These are phyloP conservation scores for Neckera pumila DNA, from an alignment of 225 moss, liverwort and hornwort species.

Conservation along the genomic window DNA sequence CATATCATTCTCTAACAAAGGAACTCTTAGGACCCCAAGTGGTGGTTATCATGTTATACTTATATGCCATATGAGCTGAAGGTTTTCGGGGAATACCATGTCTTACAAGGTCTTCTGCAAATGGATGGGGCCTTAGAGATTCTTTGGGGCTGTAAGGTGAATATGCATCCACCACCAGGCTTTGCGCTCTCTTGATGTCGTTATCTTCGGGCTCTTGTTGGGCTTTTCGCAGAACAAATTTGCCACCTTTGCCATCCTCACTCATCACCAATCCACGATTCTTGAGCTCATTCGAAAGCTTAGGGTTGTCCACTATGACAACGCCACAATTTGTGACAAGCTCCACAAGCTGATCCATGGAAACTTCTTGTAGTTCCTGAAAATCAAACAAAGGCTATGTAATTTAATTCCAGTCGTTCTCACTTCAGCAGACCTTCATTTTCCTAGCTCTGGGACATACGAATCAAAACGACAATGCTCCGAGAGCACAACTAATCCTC, in stretches of 20 bases:
- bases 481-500: background rate
- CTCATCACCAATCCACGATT: background rate
- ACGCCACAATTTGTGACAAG: slow-evolving; percentile 19
- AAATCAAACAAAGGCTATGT: background rate
- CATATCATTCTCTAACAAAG: no score
- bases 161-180: slow-evolving; percentile 34
- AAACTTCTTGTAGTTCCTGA: slow-evolving; percentile 4
- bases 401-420: background rate
- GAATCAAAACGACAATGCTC: background rate
- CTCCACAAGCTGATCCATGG: slow-evolving; percentile 19
- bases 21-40: no score
- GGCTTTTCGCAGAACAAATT: slow-evolving; percentile 14
- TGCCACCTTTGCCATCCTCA: background rate
- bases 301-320: background rate
- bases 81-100: background rate
- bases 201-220: background rate
- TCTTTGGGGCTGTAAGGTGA: slow-evolving; percentile 32
- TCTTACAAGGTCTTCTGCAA: slow-evolving; percentile 3
- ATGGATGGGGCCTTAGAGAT: background rate
- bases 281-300: slow-evolving; percentile 5
- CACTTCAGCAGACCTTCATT: background rate
- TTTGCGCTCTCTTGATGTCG: slow-evolving; percentile 18
- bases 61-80: background rate
- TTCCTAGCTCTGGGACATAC: background rate
- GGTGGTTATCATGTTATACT: background rate